phyloP scores from a whole-genome alignment of 148 eudicot genomes.

The Persicaria tinctoria region DNA sequence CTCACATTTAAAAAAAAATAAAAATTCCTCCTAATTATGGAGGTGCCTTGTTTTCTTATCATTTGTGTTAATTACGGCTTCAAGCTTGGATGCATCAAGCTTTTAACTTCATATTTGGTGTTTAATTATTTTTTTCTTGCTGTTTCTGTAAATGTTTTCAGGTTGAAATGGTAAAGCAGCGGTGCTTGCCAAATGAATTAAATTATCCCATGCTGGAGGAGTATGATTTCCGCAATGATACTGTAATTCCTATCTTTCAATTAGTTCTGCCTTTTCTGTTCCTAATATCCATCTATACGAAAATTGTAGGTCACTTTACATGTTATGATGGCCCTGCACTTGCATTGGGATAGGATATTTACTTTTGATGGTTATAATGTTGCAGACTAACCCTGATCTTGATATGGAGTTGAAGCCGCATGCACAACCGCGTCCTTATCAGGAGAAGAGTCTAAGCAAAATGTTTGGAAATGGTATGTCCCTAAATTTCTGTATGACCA shows the following conservation, averaged over 20 bases:
- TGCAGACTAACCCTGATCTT: constrained; percentile 93
- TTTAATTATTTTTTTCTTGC: constrained; percentile 2
- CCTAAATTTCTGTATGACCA: not conserved
- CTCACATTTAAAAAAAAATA: too few relatives aligned
- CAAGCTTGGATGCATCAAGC: not conserved
- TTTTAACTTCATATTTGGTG: not conserved
- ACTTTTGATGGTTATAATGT: constrained; percentile 1
- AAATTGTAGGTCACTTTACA: not conserved
- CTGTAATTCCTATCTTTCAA: constrained; percentile 40
- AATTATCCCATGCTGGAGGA: constrained; percentile 99
- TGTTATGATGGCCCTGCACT: not conserved
- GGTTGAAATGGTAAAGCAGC: constrained; percentile 97
- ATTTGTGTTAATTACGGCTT: not conserved
- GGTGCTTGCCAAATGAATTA: constrained; percentile 88
- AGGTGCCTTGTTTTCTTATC: not conserved
- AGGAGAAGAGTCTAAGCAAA: constrained; percentile 97
- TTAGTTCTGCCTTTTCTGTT: not conserved
- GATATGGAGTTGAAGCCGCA: constrained; percentile 98
- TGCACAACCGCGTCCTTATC: constrained; percentile 96
- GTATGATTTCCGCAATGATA: constrained; percentile 94
- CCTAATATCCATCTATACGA: not conserved
- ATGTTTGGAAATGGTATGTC: constrained; percentile 93
- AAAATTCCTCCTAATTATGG: too few relatives aligned
- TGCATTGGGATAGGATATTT: not conserved
- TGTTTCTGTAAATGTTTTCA: constrained; percentile 18